Evolutionary conservation across 2,329 filamentous ascomycete species (phyloP), one percentile per base, ranked within the genome.

Genomic region (Claviceps africana): DNA sequence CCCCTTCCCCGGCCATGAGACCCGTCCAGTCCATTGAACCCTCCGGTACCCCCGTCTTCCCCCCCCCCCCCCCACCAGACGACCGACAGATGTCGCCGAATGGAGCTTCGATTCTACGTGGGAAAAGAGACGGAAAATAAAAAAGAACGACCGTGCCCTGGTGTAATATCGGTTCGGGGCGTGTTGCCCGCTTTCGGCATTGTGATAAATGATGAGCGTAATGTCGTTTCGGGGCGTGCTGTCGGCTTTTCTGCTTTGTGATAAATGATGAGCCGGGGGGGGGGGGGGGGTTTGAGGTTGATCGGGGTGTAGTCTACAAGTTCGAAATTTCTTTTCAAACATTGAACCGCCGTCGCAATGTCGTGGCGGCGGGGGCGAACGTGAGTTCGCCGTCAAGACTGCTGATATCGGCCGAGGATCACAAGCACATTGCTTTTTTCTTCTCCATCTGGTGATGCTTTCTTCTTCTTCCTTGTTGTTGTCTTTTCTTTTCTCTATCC

Each of bases 381-480:
- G 8, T 42, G 39, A 10, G 3, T n/a, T 17, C 19, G 17, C 15
- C 15, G 21, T 25, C 40, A 43, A 43, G 6, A 21, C 25, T 25
- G 40, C 40, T 25, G 40, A 21, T 43, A 43, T 43, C 40, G 40
- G 40, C 40, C 40, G 40, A 43, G 40, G 15, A 43, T 13, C 21
- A 13, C 13, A 22, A 15, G 21, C 13, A 43, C 21, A 21, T 13
- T 43, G 17, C 33, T 40, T 39, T 60, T 59, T 57, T n/a, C n/a
- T n/a, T n/a, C n/a, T n/a, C n/a, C n/a, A 17, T 17, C 17, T 15
- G 33, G 33, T 3, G 5, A 17, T 17, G 33, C 15, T 35, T 64
- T 56, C 56, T 56, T 48, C 21, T 19, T 44, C 9, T n/a, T 25
- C 22, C 28, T 44, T 44, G 39, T 28, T 3, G 7, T 9, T 44